Base-by-base conservation (phyloP, 2,329 filamentous ascomycete genomes). In the Fusarium avenaceum region DNA sequence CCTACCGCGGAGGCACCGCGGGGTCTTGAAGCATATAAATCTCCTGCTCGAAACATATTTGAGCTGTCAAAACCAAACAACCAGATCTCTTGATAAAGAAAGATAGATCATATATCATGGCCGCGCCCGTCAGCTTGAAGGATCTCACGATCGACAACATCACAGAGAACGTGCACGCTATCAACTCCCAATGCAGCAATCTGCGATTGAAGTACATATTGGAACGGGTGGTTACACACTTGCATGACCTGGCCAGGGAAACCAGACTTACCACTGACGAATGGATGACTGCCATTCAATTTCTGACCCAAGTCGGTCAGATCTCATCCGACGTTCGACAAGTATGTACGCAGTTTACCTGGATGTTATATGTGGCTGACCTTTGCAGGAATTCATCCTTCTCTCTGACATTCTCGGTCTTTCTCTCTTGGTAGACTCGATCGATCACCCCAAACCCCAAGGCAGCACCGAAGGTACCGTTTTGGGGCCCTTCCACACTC, bases 401-500 rank as follows among this genome's bases (percentile, higher is more conserved):
- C 86, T 94, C 54, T 92, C 89, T 57, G 92, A 94, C 75, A 84
- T 92, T 42, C 84, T 94, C 24, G 92, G 91, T 7, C 85, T 94
- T 38, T 92, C 90, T 8, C 84, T 93, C 53, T 86, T 94, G 7
- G 88, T 94, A 66, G 91, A 94, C 80, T 85, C 86, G 57, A 93
- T 94, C 77, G 89, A 92, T 77, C 91, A 93, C 77, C 92, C 92
- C 6, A 93, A 93, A 77, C 90, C 90, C 0, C 71, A 85, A 3
- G 78, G 82, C 48, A 85, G 85, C 40, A 94, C 92, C 14, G 90
- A 94, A 79, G 90, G 91, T 62, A 92, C 90, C 1, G 90, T 94
- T n/a, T 84, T 94, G 0, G 91, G 92, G 0, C 92, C 91, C n/a
- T 93, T 93, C 80, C 90, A 94, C 80, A 92, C 90, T 0, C 89